phyloP scores from a whole-genome alignment of 1,139 yeast species.

The Starmera stellimalicola region DNA sequence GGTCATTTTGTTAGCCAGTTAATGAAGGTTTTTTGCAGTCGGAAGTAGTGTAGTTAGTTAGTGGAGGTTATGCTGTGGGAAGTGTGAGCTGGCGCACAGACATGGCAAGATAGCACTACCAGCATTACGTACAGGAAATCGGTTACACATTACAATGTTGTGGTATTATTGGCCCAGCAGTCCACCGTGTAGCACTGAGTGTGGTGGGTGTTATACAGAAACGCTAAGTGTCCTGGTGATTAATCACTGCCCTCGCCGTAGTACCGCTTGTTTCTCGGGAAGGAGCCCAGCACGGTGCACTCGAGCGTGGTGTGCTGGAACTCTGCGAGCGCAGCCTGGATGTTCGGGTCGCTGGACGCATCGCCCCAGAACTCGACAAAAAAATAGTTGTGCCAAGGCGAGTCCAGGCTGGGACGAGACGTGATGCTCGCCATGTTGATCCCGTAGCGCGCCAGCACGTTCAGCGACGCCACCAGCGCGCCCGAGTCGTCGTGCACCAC shows the following conservation, averaged over 20 bases:
- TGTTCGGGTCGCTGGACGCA: conserved; percentile 12
- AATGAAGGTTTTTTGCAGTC: no score
- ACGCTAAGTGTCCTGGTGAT: conserved; percentile 1
- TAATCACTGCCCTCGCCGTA: conserved; percentile 15
- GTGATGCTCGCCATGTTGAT: conserved; percentile 64
- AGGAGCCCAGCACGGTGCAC: conserved; percentile 29
- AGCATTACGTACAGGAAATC: no score
- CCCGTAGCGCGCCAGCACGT: conserved; percentile 44
- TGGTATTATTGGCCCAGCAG: no score
- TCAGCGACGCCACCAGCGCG: conserved; percentile 59
- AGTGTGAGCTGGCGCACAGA: no score
- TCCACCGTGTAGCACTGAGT: no score
- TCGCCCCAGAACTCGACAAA: conserved; percentile 54
- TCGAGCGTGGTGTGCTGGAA: conserved; percentile 20
- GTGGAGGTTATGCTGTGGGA: no score
- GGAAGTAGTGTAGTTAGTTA: no score
- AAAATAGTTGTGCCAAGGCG: conserved; percentile 79
- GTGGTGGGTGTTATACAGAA: no score
- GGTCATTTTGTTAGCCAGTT: no score
- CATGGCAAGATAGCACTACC: no score
- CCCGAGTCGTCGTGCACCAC: conserved; percentile 67
- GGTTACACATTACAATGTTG: no score
- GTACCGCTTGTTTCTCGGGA: conserved; percentile 27
- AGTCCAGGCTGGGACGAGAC: conserved; percentile 57
- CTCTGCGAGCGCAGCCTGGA: conserved; percentile 16